Conservation (phyloP, 192 early-diverging fungal genomes). For the Rhizoclosmatium sp. region DNA sequence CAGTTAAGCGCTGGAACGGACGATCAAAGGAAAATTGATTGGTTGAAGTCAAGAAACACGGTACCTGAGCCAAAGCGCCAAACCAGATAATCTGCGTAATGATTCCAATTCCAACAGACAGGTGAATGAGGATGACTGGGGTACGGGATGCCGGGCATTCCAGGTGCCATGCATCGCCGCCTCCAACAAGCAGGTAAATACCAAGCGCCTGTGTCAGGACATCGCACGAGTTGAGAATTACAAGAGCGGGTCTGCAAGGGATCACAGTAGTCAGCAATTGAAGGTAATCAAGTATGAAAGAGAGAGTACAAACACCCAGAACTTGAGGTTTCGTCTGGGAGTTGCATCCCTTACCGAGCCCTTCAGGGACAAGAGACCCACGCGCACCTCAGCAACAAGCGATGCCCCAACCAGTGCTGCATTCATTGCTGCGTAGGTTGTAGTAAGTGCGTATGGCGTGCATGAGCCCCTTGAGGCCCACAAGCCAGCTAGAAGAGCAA, state of each 20-base stretch:
- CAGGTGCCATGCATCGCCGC: not conserved
- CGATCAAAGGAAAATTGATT: not conserved
- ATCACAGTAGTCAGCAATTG: slow-evolving; percentile 3
- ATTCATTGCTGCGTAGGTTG: slow-evolving; percentile 2
- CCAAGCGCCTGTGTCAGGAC: slow-evolving; percentile 36
- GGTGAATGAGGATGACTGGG: slow-evolving; percentile 1
- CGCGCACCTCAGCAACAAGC: slow-evolving; percentile 31
- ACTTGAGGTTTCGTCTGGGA: slow-evolving; percentile 40
- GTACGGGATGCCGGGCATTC: slow-evolving; percentile 8
- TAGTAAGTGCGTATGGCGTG: not conserved
- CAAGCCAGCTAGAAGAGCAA: not conserved
- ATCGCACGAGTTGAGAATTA: slow-evolving; percentile 24
- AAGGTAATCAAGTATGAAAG: not conserved
- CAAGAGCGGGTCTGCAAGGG: slow-evolving; percentile 35
- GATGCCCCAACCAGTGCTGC: not conserved
- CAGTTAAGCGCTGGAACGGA: no score
- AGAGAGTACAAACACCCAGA: slow-evolving; percentile 23
- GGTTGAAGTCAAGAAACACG: not conserved
- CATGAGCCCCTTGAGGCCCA: not conserved
- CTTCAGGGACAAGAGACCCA: slow-evolving; percentile 39
- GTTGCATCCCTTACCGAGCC: slow-evolving; percentile 45
- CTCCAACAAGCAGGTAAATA: slow-evolving; percentile 22
- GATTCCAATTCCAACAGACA: slow-evolving; percentile 19
- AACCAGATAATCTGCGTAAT: slow-evolving; percentile 28
- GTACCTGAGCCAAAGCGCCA: slow-evolving; percentile 17